Base-by-base conservation (phyloP, 1,284 basidiomycete genomes). In the Cutaneotrichosporon curvatum region DNA sequence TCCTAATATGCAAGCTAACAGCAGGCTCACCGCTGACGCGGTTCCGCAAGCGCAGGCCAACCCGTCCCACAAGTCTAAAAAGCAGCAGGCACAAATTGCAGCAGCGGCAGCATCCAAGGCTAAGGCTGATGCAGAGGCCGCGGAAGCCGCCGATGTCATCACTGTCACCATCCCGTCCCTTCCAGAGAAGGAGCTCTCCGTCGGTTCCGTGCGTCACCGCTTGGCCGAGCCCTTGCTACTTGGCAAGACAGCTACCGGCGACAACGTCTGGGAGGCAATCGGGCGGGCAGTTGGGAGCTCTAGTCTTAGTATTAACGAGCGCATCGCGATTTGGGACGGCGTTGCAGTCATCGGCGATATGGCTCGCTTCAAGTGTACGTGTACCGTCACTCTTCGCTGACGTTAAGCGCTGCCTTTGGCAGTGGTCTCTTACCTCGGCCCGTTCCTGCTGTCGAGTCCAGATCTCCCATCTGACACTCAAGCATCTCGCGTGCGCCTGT, bases 201-300 rank as follows among this genome's bases (percentile, higher is more conserved):
- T 96, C 25, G 91, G 90, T 5, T 83, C 86, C 59, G 86, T 91
- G 59, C 78, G 90, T 39, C 89, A 95, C 74, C 78, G 87, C 34
- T 83, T 92, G 65, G 88, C 86, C 63, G 91, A 95, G 63, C 88
- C 90, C 9, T 75, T 96, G 28, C 87, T 91, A 56, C 15, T 43
- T 1, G 67, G 65, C 7, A 56, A 52, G 37, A 37, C 30, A 12
- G 21, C 48, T 3, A 63, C 63, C 0, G 82, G 90, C 50, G 84
- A 86, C 25, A 65, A 61, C 1, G 56, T 75, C 10, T 63, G 73
- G 61, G 66, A 71, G 41, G 66, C 61, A 4, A 53, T 73, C 42
- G 65, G 66, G 3, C 50, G 65, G 19, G 67, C 67, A 10, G 48
- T 67, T 2, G 57, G 61, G 37, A 59, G 48, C 41, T 43, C 58